A percentile compares a stretch with the other conserved stretches of the same genome.
Evolutionary conservation across 768 basidiomycete genomes (phyloP).

Genomic region (Pluteus cervinus): DNA sequence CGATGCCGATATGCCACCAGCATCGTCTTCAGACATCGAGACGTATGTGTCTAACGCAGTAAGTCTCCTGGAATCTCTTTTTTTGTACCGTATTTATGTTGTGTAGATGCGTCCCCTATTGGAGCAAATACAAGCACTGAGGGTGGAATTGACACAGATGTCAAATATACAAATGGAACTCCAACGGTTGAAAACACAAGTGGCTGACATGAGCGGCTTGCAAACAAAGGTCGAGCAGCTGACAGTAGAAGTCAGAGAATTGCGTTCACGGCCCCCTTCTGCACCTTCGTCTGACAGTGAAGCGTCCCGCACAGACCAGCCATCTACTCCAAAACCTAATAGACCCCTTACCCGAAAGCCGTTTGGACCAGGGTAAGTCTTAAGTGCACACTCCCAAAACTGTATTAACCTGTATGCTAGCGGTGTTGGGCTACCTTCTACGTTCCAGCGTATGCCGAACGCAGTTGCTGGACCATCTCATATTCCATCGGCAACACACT

Average conservation of each 20-base stretch:
- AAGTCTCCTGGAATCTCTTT: conserved; percentile 7
- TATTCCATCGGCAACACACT: conserved; percentile 22
- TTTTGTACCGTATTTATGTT: conserved; percentile 3
- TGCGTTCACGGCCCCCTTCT: conserved; percentile 18
- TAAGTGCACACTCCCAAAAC: too few species aligned
- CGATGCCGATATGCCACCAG: conserved; percentile 11
- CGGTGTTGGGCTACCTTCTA: conserved; percentile 17
- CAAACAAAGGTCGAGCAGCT: conserved; percentile 31
- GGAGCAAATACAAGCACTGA: conserved; percentile 41
- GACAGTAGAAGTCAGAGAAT: conserved; percentile 22
- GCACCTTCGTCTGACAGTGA: neutral
- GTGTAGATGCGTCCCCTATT: conserved; percentile 47
- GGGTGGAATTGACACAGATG: conserved; percentile 35
- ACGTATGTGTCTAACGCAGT: conserved; percentile 30
- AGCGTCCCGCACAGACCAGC: too few species aligned
- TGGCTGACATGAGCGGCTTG: conserved; percentile 23
- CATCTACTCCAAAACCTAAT: conserved; percentile 18
- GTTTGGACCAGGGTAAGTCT: conserved; percentile 13
- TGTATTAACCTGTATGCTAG: too few species aligned
- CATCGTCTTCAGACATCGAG: conserved; percentile 17
- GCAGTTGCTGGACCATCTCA: conserved; percentile 2
- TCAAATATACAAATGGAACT: conserved; percentile 27
- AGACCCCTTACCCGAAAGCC: conserved; percentile 9
- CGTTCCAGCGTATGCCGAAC: conserved; percentile 1
- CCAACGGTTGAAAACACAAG: conserved; percentile 24